Base-by-base conservation (phyloP, 169 alveolate genomes). In the Plasmodium berghei region DNA sequence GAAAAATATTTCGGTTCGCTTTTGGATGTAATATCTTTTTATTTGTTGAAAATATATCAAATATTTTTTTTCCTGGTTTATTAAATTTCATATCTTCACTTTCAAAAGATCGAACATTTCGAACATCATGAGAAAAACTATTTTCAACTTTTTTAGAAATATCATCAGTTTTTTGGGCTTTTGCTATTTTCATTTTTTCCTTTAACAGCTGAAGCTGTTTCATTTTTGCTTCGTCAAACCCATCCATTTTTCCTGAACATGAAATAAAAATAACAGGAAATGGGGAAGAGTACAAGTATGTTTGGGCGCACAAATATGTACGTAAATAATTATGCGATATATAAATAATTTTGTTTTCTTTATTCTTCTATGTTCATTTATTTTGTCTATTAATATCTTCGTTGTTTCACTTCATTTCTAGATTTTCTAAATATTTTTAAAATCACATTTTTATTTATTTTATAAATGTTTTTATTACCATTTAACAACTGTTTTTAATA, bases 161-260 rank as follows among this genome's bases (percentile, higher is more conserved):
- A 45, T 85, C 91, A 34, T 85, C 91, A 10, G 52, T 48, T 55
- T 85, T 85, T 48, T 85, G 91, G 1, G 91, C 85, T 20, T 85
- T 85, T 22, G 91, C 86, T 8, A 59, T 59, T 59, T 70, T 85
- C 91, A 85, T 85, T 64, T 70, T 85, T 70, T 85, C 91, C 48
- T 85, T 85, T 42, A 85, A 48, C 73, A 85, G 64, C 73, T 85
- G 91, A 2, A 85, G 87, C 73, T 85, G 91, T 18, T 85, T 85
- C 91, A 85, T 85, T 48, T 85, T 85, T 2, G 74, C 14, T 34
- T 75, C 89, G 56, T 75, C 89, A 34, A 75, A 75, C 4, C 89
- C 89, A 42, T 75, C 89, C 89, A 75, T 75, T 75, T 63, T 62
- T 14, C 12, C 34, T 34, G 18, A 49, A 26, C 34, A 18, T 24